phyloP scores from a whole-genome alignment of 2,329 filamentous ascomycete genomes.

The Didymella segeticola region DNA sequence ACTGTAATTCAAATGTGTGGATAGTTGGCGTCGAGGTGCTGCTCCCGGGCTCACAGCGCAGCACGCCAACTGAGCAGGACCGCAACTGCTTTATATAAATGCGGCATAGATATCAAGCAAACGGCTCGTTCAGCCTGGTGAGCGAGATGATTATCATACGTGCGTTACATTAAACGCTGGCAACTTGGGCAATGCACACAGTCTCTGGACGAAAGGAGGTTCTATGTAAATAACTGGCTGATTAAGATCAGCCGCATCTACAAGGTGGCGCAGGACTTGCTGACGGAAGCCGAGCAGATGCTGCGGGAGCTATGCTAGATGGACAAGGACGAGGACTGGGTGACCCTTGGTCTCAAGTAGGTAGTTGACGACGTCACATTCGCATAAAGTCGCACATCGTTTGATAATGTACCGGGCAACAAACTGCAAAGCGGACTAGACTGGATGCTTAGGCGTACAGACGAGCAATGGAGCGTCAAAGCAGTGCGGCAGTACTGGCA shows the following conservation, averaged over 20 bases:
- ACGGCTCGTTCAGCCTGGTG: not conserved
- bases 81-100: not conserved
- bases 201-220: not conserved
- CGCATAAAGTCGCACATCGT: not conserved
- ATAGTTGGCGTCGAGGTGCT: slow-evolving; percentile 24
- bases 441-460: not conserved
- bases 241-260: not conserved
- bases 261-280: not conserved
- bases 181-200: not conserved
- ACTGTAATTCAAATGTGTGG: too few species aligned
- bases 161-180: not conserved
- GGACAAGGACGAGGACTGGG: not conserved
- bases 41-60: slow-evolving; percentile 9
- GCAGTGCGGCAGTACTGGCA: not conserved
- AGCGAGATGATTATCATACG: not conserved
- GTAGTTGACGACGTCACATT: not conserved
- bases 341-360: not conserved
- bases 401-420: not conserved
- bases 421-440: not conserved
- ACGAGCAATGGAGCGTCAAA: not conserved
- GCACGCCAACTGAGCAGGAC: slow-evolving; percentile 21
- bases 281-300: not conserved
- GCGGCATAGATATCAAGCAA: not conserved
- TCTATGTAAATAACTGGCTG: not conserved
- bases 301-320: not conserved